Percentiles rank a stretch among this genome's conserved stretches.
Evolutionary conservation across 352 stramenopile genomes (phyloP).

Genomic region (Globisporangium paddicum): DNA sequence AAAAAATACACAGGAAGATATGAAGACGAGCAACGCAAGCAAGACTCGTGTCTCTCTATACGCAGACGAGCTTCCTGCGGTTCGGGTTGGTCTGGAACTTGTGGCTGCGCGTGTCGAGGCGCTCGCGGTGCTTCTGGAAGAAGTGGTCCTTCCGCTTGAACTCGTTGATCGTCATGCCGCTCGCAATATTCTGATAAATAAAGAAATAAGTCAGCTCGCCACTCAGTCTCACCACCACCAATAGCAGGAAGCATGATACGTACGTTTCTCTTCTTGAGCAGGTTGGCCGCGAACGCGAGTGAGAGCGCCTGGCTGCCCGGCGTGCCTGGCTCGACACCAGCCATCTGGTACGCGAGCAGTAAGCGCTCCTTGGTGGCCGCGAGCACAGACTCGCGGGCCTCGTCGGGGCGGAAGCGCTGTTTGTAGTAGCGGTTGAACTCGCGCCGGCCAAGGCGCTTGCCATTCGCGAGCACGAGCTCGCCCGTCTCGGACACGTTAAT

Average conservation of each 20-base stretch:
- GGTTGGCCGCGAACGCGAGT: conserved; percentile 75
- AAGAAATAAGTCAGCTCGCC: neutral
- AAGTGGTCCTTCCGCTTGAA: conserved; percentile 61
- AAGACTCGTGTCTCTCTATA: conserved; percentile 42
- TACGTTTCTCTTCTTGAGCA: conserved; percentile 73
- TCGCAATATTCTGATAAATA: conserved; percentile 56
- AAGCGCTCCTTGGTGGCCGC: conserved; percentile 77
- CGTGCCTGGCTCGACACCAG: conserved; percentile 50
- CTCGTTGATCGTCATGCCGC: conserved; percentile 69
- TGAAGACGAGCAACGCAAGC: neutral
- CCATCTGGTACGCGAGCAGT: conserved; percentile 67
- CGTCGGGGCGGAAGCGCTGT: conserved; percentile 80
- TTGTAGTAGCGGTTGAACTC: conserved; percentile 90
- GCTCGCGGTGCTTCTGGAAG: conserved; percentile 77
- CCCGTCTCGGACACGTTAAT: conserved; percentile 86
- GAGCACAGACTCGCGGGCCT: conserved; percentile 67
- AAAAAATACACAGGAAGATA: no score
- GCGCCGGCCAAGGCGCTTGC: conserved; percentile 81
- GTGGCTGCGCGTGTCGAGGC: conserved; percentile 76
- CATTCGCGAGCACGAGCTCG: conserved; percentile 84
- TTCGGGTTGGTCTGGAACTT: conserved; percentile 86
- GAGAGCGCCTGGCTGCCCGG: conserved; percentile 60
- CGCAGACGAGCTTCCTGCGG: conserved; percentile 63
- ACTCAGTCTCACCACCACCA: neutral
- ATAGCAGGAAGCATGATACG: conserved; percentile 10